Conservation (phyloP, 495 filamentous ascomycete species). For the Chlorociboria aeruginascens region DNA sequence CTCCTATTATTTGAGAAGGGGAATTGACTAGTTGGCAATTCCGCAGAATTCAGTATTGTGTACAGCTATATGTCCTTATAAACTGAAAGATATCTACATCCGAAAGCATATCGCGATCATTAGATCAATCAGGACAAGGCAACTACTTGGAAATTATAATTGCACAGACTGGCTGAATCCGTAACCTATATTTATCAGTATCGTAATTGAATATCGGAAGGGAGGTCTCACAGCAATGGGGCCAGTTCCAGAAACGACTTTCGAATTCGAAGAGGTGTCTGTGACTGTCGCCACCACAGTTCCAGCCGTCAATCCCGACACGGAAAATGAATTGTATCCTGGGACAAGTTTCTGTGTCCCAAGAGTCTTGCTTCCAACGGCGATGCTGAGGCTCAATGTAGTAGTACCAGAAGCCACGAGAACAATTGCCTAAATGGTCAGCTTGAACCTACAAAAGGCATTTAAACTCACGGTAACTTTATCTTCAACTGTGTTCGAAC, state of each 20-base stretch:
- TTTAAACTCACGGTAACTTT: constrained; percentile 5
- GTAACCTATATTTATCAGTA: neutral
- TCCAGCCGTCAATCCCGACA: constrained; percentile 7
- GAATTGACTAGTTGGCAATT: too few relatives aligned
- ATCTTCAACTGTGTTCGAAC: constrained; percentile 9
- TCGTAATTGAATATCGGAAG: too few relatives aligned
- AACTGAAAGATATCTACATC: too few relatives aligned
- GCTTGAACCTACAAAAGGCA: neutral
- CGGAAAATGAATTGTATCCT: constrained; percentile 12
- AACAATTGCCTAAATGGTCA: constrained; percentile 4
- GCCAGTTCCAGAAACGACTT: neutral
- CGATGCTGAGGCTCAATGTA: constrained; percentile 2
- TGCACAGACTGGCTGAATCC: constrained; percentile 1
- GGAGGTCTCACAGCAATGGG: neutral
- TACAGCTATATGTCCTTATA: too few relatives aligned
- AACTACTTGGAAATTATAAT: constrained; percentile 12
- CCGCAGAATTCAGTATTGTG: too few relatives aligned
- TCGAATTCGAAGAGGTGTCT: neutral
- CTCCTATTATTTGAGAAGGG: too few relatives aligned
- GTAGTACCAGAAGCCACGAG: constrained; percentile 4
- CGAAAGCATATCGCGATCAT: neutral
- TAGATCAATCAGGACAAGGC: neutral
- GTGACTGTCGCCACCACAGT: constrained; percentile 5
- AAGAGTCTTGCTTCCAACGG: constrained; percentile 3
- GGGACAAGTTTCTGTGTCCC: constrained; percentile 1